These are phyloP conservation scores for Neofusicoccum ribis DNA, from an alignment of 2,329 filamentous ascomycete species.

Conservation along the genomic window DNA sequence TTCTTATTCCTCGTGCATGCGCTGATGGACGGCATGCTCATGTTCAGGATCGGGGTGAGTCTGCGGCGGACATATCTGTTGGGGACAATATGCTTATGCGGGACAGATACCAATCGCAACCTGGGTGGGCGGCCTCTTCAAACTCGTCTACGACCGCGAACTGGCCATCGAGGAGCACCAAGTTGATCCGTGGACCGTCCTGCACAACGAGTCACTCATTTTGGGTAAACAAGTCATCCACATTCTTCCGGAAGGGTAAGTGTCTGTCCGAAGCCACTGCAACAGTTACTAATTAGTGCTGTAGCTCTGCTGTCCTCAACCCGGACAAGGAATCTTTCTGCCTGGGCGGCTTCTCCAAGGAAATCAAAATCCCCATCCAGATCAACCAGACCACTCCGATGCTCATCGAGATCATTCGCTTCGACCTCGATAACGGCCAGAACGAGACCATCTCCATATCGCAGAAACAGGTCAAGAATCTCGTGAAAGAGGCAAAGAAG, in stretches of 20 bases:
- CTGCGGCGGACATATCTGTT: neutral
- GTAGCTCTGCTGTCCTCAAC: conserved; percentile 80
- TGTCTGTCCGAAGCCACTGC: conserved; percentile 8
- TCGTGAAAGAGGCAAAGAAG: conserved; percentile 71
- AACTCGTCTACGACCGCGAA: conserved; percentile 88
- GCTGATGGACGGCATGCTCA: conserved; percentile 77
- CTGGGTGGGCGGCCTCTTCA: conserved; percentile 71
- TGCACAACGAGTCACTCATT: conserved; percentile 91
- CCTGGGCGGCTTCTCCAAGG: conserved; percentile 63
- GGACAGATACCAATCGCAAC: conserved; percentile 68
- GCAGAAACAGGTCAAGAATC: conserved; percentile 70
- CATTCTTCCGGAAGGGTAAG: conserved; percentile 87
- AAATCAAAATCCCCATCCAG: conserved; percentile 73
- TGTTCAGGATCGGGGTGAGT: conserved; percentile 83
- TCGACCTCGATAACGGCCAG: conserved; percentile 77
- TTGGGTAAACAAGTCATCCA: conserved; percentile 97
- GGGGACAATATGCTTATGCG: conserved; percentile 15
- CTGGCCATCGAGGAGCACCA: conserved; percentile 89
- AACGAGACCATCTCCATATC: conserved; percentile 79
- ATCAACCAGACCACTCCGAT: conserved; percentile 93
- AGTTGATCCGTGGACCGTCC: conserved; percentile 82
- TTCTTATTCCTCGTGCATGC: conserved; percentile 71
- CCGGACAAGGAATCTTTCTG: conserved; percentile 80
- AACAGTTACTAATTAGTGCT: conserved; percentile 19
- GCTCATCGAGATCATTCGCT: conserved; percentile 82